Evolutionary conservation across 768 basidiomycete species (phyloP), one percentile per base, ranked within the genome.

Genomic region (Boletus vinaceobasis): DNA sequence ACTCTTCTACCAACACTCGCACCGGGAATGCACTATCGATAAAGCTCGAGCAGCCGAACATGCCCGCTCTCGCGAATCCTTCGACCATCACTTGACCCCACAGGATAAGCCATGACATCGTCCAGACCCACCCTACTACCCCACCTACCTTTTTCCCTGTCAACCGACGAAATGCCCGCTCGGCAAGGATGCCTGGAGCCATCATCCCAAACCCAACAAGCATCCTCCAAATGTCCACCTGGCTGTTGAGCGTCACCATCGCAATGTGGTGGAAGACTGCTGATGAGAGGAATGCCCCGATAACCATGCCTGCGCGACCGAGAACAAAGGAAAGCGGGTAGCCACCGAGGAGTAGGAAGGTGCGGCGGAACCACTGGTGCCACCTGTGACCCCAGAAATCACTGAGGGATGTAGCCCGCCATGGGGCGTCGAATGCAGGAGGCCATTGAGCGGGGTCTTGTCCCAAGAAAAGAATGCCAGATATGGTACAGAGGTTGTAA

Each of bases 231-330:
- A 78, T 70, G 29, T 84, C 80, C 1, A 73, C 68, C 7, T 75
- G 77, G 7, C 69, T 65, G 2, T 79, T 77, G 73, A 83, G 73
- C 0, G 78, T 75, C 75, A 79, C 80, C 45, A 81, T 43, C 6
- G 77, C 76, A 6, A 78, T 43, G 51, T 81, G 73, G 56, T 88
- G 87, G 13, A 86, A 63, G 9, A 84, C 35, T 2, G 74, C 84
- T 0, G 87, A 88, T 5, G 78, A 63, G 1, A 80, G 55, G 64
- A 87, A 88, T 6, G 77, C 75, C 9, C 84, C 84, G 2, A 87
- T 38, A 2, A 86, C 69, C 1, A 67, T 72, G 2, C 80, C 83
- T 1, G 64, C 50, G 10, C 77, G 76, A 3, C 86, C 85, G 17
- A 79, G 60, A 11, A 84, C 38, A 31, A 66, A 55, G 21, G 63